phyloP scores from a whole-genome alignment of 805 yeast genomes.

The Metschnikowia amazonensis region DNA sequence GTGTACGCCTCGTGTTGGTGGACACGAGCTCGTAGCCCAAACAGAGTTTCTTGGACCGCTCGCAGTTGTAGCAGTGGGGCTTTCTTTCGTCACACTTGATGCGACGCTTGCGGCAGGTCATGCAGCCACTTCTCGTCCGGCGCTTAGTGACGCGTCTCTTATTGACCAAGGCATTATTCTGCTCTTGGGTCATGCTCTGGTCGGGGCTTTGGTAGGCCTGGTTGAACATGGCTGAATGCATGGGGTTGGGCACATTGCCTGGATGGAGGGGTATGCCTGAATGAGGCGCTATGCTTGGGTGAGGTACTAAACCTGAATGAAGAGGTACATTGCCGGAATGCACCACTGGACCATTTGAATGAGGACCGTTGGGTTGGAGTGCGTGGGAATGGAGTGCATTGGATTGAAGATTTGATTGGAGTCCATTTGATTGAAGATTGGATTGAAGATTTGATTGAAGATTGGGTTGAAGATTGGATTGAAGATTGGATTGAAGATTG shows the following conservation, averaged over 20 bases:
- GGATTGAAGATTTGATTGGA: too few species aligned
- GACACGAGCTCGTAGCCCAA: constrained; percentile 53
- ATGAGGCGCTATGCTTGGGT: background rate
- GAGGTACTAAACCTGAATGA: background rate
- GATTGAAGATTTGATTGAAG: too few species aligned
- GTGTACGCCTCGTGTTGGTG: background rate
- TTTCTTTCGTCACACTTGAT: constrained; percentile 75
- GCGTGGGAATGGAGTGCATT: too few species aligned
- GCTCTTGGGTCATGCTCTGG: constrained; percentile 5
- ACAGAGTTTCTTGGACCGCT: constrained; percentile 59
- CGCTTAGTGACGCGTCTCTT: constrained; percentile 48
- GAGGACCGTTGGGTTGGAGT: too few species aligned
- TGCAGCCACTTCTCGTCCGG: constrained; percentile 71
- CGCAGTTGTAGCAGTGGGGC: constrained; percentile 67
- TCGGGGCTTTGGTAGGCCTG: background rate
- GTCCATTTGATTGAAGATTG: too few species aligned
- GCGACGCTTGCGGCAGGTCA: constrained; percentile 67
- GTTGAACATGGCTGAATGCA: background rate
- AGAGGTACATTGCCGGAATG: background rate
- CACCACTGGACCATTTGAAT: background rate
- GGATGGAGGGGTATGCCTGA: background rate
- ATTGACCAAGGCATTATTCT: constrained; percentile 30
- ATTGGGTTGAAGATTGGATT: too few species aligned
- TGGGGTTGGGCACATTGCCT: background rate
- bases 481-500: too few species aligned